These are phyloP conservation scores for Hordeum marinum DNA, from an alignment of 176 grass and related monocot species.

Conservation along the genomic window DNA sequence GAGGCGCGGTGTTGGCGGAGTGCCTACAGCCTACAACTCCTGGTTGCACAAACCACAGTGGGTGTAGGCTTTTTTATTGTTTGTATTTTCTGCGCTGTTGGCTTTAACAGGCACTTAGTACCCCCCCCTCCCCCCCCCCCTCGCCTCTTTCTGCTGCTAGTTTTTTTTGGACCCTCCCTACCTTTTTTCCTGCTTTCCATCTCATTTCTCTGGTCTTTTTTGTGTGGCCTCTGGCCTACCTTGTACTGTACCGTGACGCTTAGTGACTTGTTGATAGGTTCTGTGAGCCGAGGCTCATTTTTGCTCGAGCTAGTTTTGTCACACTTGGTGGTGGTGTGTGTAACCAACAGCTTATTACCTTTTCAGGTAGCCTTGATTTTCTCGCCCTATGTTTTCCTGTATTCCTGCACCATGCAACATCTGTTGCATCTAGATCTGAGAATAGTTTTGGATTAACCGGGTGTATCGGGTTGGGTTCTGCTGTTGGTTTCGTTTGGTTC, in stretches of 20 bases:
- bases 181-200: neutral
- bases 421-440: neutral
- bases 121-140: neutral
- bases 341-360: neutral
- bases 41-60: neutral
- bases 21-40: neutral
- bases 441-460: too few relatives aligned
- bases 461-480: too few relatives aligned
- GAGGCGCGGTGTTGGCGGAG: neutral
- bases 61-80: neutral
- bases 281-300: neutral
- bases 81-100: neutral
- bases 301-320: neutral
- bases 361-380: neutral
- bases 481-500: too few relatives aligned
- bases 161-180: neutral
- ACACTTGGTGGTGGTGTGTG: neutral
- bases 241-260: neutral
- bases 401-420: neutral
- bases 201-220: neutral
- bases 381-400: neutral
- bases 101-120: neutral
- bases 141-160: neutral
- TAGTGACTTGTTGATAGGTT: neutral
- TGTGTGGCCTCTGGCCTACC: neutral